A percentile compares a stretch with the other conserved stretches of the same genome.
Evolutionary conservation across 306 rosid genomes (phyloP).

Genomic region (Medicago ruthenica): DNA sequence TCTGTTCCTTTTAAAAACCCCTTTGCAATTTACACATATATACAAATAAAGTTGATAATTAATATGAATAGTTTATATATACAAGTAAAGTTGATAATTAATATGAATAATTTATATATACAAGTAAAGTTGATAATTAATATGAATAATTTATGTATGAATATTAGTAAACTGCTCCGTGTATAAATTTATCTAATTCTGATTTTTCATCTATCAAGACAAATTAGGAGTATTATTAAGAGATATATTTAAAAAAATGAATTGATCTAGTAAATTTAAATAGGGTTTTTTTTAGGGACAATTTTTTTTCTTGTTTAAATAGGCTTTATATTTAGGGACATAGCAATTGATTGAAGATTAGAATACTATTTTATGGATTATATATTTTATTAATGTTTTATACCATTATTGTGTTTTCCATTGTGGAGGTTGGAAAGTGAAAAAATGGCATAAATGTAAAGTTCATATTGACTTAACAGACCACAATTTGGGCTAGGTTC

Average conservation of each 20-base stretch:
- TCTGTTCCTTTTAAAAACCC: no score
- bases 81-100: no score
- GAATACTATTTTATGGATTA: conserved; percentile 33
- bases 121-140: no score
- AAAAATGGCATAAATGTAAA: conserved; percentile 42
- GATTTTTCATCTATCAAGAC: conserved; percentile 1
- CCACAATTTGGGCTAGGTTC: conserved; percentile 51
- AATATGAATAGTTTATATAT: no score
- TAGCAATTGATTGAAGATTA: conserved; percentile 2
- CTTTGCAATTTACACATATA: no score
- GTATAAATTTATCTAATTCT: neutral
- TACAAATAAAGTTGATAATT: no score
- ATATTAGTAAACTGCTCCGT: neutral
- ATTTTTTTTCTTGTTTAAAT: neutral
- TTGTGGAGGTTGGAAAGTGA: conserved; percentile 51
- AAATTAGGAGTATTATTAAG: neutral
- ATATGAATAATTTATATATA: no score
- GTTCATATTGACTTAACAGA: conserved; percentile 47
- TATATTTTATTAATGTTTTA: conserved; percentile 20
- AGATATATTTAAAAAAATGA: neutral
- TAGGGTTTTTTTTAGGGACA: neutral
- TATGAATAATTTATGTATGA: no score
- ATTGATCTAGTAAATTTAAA: neutral
- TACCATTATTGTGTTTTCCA: conserved; percentile 38
- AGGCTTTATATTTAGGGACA: neutral